A percentile compares a stretch with the other conserved stretches of the same genome.
Conservation (phyloP, 495 filamentous ascomycete genomes). For the Zalerion maritima region DNA sequence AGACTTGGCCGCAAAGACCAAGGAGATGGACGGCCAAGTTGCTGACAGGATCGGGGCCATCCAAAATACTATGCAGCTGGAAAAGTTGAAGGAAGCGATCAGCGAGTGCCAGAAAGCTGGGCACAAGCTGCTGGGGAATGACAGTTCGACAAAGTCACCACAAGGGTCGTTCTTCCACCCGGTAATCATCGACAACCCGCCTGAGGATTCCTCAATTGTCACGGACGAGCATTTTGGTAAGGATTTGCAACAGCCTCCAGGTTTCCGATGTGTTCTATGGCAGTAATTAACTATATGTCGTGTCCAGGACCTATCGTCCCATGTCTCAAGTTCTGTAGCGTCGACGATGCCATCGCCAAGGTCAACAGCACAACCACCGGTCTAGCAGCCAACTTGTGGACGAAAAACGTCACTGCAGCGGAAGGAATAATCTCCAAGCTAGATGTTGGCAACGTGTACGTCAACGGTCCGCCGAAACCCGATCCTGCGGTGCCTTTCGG, state of each 20-base stretch:
- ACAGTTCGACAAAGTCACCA: neutral
- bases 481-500: constrained; percentile 33
- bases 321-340: constrained; percentile 22
- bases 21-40: too few relatives aligned
- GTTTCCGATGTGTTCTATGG: too few relatives aligned
- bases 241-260: too few relatives aligned
- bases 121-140: constrained; percentile 8
- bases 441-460: constrained; percentile 27
- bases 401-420: constrained; percentile 20
- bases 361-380: constrained; percentile 26
- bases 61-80: constrained; percentile 40
- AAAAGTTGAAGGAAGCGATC: constrained; percentile 19
- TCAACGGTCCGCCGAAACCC: constrained; percentile 25
- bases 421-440: constrained; percentile 23
- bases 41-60: constrained; percentile 37
- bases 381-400: constrained; percentile 29
- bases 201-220: constrained; percentile 33
- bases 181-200: constrained; percentile 44
- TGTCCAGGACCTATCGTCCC: constrained; percentile 26
- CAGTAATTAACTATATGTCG: too few relatives aligned
- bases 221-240: constrained; percentile 32
- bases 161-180: constrained; percentile 36
- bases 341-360: constrained; percentile 25
- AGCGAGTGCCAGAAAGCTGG: constrained; percentile 10
- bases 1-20: constrained; percentile 30